A percentile compares a stretch with the other conserved stretches of the same genome.
phyloP scores from a whole-genome alignment of 441 rosid species.

The Aquilaria agallochum region DNA sequence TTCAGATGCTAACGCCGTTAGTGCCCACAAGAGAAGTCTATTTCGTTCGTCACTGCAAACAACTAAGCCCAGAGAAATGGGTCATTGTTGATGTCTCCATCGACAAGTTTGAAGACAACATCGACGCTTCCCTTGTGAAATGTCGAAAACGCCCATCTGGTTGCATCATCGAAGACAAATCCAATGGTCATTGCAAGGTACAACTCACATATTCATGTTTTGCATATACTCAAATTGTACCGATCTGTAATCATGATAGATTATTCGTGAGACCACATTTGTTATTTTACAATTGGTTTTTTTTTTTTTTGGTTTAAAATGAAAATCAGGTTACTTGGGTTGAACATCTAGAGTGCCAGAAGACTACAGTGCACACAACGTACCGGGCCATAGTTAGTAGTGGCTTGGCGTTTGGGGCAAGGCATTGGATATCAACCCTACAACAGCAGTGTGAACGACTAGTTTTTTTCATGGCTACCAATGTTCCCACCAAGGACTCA shows the following conservation, averaged over 20 bases:
- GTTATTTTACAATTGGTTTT: background rate
- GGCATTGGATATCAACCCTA: slow-evolving; percentile 84
- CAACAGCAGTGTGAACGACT: slow-evolving; percentile 91
- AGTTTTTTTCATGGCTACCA: slow-evolving; percentile 97
- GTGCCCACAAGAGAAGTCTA: slow-evolving; percentile 93
- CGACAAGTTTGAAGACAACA: slow-evolving; percentile 75
- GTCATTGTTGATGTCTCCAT: slow-evolving; percentile 87
- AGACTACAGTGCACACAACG: slow-evolving; percentile 59
- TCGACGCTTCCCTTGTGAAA: slow-evolving; percentile 74
- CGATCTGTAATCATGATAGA: background rate
- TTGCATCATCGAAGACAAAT: slow-evolving; percentile 84
- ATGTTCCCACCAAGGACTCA: slow-evolving; percentile 97
- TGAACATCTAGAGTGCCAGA: slow-evolving; percentile 86
- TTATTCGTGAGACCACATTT: background rate
- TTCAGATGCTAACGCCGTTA: slow-evolving; percentile 90
- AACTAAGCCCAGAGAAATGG: slow-evolving; percentile 84
- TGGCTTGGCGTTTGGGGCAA: slow-evolving; percentile 92
- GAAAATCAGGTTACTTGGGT: slow-evolving; percentile 79
- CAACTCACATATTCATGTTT: background rate
- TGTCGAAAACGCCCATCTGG: slow-evolving; percentile 96
- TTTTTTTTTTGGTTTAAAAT: slow-evolving; percentile 1
- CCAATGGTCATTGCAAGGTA: slow-evolving; percentile 95
- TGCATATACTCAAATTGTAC: no score
- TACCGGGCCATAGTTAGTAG: slow-evolving; percentile 73
- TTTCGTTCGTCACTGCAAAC: slow-evolving; percentile 76